Percentiles rank a stretch among this genome's conserved stretches.
These are phyloP conservation scores for Fusarium sp. DNA, from an alignment of 2,329 filamentous ascomycete genomes.

Conservation along the genomic window DNA sequence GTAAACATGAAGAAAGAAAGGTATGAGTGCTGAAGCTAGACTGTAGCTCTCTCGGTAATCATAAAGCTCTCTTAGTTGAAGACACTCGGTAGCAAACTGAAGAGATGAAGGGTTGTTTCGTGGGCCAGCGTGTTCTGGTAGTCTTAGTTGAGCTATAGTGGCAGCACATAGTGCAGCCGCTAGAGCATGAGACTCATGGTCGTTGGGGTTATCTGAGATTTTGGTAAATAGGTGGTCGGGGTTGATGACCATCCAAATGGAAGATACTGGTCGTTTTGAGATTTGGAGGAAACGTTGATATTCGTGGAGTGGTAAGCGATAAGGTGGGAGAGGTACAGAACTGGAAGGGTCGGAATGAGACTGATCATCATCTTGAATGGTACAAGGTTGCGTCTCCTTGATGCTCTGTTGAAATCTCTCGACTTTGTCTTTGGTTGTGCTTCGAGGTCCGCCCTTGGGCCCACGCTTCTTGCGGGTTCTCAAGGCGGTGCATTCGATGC, in stretches of 20 bases:
- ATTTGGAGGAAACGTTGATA: conserved; percentile 35
- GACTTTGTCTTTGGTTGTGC: conserved; percentile 20
- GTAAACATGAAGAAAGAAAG: conserved; percentile 44
- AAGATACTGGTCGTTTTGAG: conserved; percentile 30
- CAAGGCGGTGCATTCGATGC: conserved; percentile 26
- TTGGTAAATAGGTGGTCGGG: conserved; percentile 28
- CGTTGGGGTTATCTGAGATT: conserved; percentile 15
- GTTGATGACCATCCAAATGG: conserved; percentile 40
- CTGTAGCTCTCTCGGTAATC: conserved; percentile 37
- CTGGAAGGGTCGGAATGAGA: neutral
- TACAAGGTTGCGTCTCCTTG: neutral
- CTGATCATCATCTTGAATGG: no score
- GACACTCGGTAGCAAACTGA: conserved; percentile 29
- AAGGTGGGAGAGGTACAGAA: conserved; percentile 1
- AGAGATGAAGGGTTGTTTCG: conserved; percentile 23
- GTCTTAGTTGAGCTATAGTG: conserved; percentile 41
- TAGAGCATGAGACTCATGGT: conserved; percentile 37
- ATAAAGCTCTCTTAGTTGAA: conserved; percentile 32
- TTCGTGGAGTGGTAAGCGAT: conserved; percentile 25
- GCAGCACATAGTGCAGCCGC: conserved; percentile 41
- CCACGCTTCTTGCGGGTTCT: conserved; percentile 27
- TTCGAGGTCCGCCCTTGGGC: conserved; percentile 28
- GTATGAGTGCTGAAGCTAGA: conserved; percentile 33
- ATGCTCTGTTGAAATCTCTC: conserved; percentile 28
- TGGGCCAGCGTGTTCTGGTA: conserved; percentile 31